Conservation (phyloP, 345 rosid genomes). For the Aquilaria yunnanensis region DNA sequence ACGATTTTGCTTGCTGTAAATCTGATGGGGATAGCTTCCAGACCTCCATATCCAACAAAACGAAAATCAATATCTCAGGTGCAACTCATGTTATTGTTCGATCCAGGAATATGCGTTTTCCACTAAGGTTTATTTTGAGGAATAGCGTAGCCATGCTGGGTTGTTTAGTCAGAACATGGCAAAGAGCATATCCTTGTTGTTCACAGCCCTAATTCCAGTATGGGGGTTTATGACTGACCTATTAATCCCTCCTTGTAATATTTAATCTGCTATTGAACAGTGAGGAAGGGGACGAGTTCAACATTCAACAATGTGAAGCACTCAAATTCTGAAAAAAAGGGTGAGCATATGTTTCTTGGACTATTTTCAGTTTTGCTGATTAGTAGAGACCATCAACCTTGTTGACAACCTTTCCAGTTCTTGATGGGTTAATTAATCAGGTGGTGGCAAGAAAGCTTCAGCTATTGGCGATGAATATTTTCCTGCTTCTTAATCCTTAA, state of each 20-base stretch:
- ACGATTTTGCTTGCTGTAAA: constrained; percentile 25
- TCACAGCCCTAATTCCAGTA: too few species aligned
- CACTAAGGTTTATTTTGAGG: not conserved
- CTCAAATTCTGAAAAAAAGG: constrained; percentile 18
- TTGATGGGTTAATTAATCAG: constrained; percentile 13
- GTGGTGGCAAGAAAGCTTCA: constrained; percentile 16
- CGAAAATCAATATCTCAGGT: constrained; percentile 49
- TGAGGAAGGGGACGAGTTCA: constrained; percentile 22
- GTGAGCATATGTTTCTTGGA: constrained; percentile 6
- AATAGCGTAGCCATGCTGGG: not conserved
- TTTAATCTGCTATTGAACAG: constrained; percentile 13
- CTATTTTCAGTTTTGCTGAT: not conserved
- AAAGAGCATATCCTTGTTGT: not conserved
- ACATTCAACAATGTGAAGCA: constrained; percentile 7
- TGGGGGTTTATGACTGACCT: not conserved
- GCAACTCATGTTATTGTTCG: not conserved
- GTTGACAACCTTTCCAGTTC: too few species aligned
- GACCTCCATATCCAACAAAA: constrained; percentile 28
- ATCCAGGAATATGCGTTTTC: not conserved
- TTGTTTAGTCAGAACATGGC: too few species aligned
- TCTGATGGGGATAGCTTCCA: constrained; percentile 33
- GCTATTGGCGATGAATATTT: constrained; percentile 18
- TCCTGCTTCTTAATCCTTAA: constrained; percentile 58
- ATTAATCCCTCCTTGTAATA: not conserved
- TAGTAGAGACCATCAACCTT: constrained; percentile 13